Evolutionary conservation across 2,329 filamentous ascomycete genomes (phyloP).

Genomic region (Colletotrichum sp.): DNA sequence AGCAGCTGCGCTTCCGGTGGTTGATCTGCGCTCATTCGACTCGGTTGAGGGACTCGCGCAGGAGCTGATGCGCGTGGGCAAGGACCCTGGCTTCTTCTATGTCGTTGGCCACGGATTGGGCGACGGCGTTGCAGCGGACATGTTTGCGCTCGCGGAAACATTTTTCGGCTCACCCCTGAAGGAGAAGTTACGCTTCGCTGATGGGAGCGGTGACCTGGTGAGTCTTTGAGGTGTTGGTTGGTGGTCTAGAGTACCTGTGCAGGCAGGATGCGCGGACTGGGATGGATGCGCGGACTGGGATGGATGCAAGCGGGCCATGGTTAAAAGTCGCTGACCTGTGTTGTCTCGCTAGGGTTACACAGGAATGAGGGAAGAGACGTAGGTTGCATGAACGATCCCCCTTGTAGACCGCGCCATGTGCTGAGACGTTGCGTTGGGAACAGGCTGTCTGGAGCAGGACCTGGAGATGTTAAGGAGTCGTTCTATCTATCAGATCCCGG

Average conservation of each 20-base stretch:
- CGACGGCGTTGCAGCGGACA: conserved; percentile 12
- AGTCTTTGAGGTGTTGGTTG: neutral
- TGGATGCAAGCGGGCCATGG: neutral
- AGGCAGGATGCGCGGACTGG: neutral
- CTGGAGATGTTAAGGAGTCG: conserved; percentile 20
- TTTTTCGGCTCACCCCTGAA: conserved; percentile 10
- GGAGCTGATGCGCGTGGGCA: conserved; percentile 22
- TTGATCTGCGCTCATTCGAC: conserved; percentile 7
- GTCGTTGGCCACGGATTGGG: conserved; percentile 17
- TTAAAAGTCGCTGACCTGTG: neutral
- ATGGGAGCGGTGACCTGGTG: conserved; percentile 22
- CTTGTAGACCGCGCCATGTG: neutral
- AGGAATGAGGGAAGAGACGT: conserved; percentile 22
- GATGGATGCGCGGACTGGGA: neutral
- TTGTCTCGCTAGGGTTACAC: conserved; percentile 19
- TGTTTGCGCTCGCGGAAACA: conserved; percentile 11
- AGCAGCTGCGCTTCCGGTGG: conserved; percentile 5
- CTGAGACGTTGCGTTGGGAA: neutral
- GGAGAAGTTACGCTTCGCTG: neutral
- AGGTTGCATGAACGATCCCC: neutral
- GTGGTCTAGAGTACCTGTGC: neutral
- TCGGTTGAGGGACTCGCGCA: conserved; percentile 4
- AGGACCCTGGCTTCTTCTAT: conserved; percentile 22
- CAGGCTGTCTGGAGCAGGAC: conserved; percentile 19
- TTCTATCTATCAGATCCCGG: conserved; percentile 21